Base-by-base conservation (phyloP, 2,329 filamentous ascomycete genomes). In the Canariomyces notabilis region DNA sequence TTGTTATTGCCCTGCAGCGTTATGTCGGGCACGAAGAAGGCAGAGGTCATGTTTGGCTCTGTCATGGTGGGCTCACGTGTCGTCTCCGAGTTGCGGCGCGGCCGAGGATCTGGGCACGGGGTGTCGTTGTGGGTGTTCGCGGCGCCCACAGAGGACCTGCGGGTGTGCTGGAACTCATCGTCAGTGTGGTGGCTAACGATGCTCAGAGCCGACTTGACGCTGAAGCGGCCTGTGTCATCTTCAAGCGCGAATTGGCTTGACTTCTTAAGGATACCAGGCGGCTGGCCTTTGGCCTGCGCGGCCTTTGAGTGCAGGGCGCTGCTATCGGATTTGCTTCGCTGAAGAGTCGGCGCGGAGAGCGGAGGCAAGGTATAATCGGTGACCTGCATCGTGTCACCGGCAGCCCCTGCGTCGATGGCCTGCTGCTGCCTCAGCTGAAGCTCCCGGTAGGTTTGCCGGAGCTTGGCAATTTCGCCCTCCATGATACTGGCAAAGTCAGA, bases 11-110 rank as follows among this genome's bases (percentile, higher is more conserved):
- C 67, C 45, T 75, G 70, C 26, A 78, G 66, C 2, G 76, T 80
- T 50, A 79, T 79, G 51, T 80, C 77, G 18, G 77, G 75, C 46
- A 80, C 66, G 54, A 80, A 77, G 55, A 79, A 74, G 3, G 74
- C 76, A 5, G 77, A 80, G 0, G 76, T 79, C 72, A 79, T 77
- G 52, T 78, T 76, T 32, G 78, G 74, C 39, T 71, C 70, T 6
- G 52, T 53, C 9, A 67, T 60, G 26, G 59, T 58, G 44, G 54
- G 47, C 32, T 64, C 57, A n/a, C 45, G 53, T 20, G 23, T 48
- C 6, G 42, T 46, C 16, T 55, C 57, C n/a, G 56, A 59, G 45
- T 39, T 59, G 35, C 42, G 65, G 52, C 51, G 58, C 50, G 48
- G 56, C 39, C 38, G 62, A 44, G 56, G 61, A 31, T 48, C 46